phyloP scores from a whole-genome alignment of 1,284 basidiomycete species.

The Boletus mariae region DNA sequence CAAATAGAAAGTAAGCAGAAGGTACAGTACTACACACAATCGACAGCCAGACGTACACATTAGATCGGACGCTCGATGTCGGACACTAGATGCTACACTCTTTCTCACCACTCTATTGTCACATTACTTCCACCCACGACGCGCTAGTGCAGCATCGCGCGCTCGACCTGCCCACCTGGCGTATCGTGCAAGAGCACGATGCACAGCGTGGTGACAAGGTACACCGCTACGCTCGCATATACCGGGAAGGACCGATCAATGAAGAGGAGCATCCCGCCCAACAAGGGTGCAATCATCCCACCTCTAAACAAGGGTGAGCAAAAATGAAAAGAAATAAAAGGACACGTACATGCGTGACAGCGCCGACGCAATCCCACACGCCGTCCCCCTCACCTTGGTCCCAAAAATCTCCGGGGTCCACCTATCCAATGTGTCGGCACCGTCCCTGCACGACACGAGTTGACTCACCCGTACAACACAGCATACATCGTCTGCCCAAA shows the following conservation, averaged over 20 bases:
- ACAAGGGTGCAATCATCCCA: constrained; percentile 86
- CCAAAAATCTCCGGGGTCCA: constrained; percentile 92
- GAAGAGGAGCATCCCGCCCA: constrained; percentile 78
- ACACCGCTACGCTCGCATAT: constrained; percentile 70
- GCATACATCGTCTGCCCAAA: constrained; percentile 54
- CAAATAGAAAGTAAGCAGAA: too few relatives aligned
- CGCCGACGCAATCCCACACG: constrained; percentile 80
- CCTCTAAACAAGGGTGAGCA: constrained; percentile 48
- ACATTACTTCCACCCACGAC: neutral
- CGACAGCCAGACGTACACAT: too few relatives aligned
- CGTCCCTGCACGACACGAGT: neutral
- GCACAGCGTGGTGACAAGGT: constrained; percentile 65
- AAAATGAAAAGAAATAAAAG: neutral
- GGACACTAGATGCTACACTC: too few relatives aligned
- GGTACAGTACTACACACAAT: too few relatives aligned
- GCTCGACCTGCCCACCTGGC: constrained; percentile 11
- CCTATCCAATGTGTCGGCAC: constrained; percentile 27
- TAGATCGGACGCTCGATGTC: too few relatives aligned
- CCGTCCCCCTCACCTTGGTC: constrained; percentile 85
- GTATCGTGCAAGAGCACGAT: constrained; percentile 55
- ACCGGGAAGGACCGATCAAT: constrained; percentile 76
- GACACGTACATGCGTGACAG: constrained; percentile 73
- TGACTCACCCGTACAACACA: constrained; percentile 69
- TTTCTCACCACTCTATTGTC: too few relatives aligned
- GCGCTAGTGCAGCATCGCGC: constrained; percentile 20